Percentiles rank a stretch among this genome's conserved stretches.
Evolutionary conservation across 1,284 basidiomycete genomes (phyloP).

Genomic region (Lignosus rhinocerotis): DNA sequence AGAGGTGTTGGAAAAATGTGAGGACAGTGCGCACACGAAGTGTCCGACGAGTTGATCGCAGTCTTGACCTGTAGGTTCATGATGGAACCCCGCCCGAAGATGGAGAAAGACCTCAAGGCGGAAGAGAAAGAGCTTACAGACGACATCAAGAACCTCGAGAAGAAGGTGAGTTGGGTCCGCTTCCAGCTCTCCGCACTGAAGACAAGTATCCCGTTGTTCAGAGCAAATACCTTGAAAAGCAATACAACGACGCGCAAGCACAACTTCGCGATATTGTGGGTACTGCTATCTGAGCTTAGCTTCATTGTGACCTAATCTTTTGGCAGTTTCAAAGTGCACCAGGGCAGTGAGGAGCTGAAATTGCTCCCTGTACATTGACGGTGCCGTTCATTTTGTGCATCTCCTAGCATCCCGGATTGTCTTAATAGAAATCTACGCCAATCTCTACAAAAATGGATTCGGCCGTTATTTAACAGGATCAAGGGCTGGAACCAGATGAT

Average conservation of each 20-base stretch:
- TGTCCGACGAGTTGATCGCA: not conserved
- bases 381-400: not conserved
- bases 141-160: constrained; percentile 76
- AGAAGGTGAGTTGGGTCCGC: constrained; percentile 55
- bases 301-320: not conserved
- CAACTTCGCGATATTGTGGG: constrained; percentile 87
- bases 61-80: constrained; percentile 71
- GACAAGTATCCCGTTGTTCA: constrained; percentile 30
- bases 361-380: not conserved
- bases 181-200: not conserved
- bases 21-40: constrained; percentile 27
- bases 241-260: constrained; percentile 84
- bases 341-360: constrained; percentile 38
- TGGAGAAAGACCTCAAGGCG: constrained; percentile 72
- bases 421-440: not conserved
- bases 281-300: not conserved
- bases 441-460: too few relatives aligned
- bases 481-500: too few relatives aligned
- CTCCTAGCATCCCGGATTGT: not conserved
- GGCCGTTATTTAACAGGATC: too few relatives aligned
- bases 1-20: constrained; percentile 93
- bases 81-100: constrained; percentile 77
- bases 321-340: constrained; percentile 64
- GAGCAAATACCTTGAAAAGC: constrained; percentile 90
- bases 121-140: constrained; percentile 83